phyloP scores from a whole-genome alignment of 2,329 filamentous ascomycete genomes.

The Talaromyces funiculosus region DNA sequence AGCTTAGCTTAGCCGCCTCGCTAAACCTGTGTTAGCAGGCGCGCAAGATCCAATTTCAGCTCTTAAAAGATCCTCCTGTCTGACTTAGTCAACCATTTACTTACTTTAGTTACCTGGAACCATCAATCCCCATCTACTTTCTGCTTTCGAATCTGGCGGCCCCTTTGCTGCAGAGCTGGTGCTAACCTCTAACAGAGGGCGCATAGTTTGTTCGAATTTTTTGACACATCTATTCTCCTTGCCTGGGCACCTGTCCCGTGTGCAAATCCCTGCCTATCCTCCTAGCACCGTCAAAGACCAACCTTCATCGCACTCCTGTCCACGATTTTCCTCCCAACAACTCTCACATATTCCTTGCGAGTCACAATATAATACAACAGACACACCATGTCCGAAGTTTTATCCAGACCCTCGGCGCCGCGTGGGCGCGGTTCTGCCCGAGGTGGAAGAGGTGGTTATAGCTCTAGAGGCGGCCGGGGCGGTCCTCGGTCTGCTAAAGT shows the following conservation, averaged over 20 bases:
- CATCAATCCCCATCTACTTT: constrained; percentile 13
- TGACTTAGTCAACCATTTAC: constrained; percentile 10
- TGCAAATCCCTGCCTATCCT: constrained; percentile 11
- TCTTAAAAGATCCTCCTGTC: constrained; percentile 17
- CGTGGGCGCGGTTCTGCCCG: constrained; percentile 87
- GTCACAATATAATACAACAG: constrained; percentile 20
- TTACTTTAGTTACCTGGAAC: constrained; percentile 15
- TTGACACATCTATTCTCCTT: constrained; percentile 23
- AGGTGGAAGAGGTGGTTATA: constrained; percentile 74
- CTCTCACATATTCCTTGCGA: constrained; percentile 20
- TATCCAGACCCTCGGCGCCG: constrained; percentile 72
- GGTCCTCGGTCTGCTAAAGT: constrained; percentile 65
- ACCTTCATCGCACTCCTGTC: constrained; percentile 22
- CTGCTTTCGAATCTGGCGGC: constrained; percentile 23
- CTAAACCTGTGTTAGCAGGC: constrained; percentile 21
- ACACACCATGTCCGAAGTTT: constrained; percentile 81
- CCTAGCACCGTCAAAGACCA: not conserved
- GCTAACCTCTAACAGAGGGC: constrained; percentile 36
- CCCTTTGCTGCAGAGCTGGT: constrained; percentile 31
- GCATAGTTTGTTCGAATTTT: constrained; percentile 28
- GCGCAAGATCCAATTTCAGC: constrained; percentile 17
- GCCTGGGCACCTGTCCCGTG: constrained; percentile 22
- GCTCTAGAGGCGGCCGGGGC: constrained; percentile 64
- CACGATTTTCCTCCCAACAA: constrained; percentile 21
- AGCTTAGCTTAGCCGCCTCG: constrained; percentile 20